These are phyloP conservation scores for Diatrype stigma DNA, from an alignment of 2,329 filamentous ascomycete species.

Conservation along the genomic window DNA sequence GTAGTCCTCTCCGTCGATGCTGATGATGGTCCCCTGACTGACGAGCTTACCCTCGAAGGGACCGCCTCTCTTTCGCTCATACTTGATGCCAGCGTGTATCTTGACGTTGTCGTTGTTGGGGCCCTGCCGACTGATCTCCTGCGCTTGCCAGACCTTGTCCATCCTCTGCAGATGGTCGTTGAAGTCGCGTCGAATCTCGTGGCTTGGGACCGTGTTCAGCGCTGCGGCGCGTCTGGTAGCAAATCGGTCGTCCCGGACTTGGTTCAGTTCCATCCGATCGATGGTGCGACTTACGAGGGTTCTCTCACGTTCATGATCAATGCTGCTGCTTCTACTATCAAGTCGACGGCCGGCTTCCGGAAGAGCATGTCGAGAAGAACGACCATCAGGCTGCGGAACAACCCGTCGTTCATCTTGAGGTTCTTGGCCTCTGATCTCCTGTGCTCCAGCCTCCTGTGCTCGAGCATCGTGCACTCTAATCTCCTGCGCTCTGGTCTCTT, in stretches of 20 bases:
- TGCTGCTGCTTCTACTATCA: neutral
- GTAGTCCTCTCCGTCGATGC: constrained; percentile 63
- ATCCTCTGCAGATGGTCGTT: constrained; percentile 49
- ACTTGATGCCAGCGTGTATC: constrained; percentile 56
- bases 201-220: constrained; percentile 11
- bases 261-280: constrained; percentile 1
- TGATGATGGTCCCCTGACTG: constrained; percentile 57
- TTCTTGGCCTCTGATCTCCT: neutral
- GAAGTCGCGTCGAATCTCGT: constrained; percentile 32
- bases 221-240: neutral
- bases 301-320: constrained; percentile 2
- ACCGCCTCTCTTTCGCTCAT: constrained; percentile 57
- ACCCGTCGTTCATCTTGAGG: neutral
- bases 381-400: neutral
- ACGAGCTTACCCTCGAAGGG: constrained; percentile 62
- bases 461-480: too few relatives aligned
- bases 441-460: too few relatives aligned
- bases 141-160: constrained; percentile 52
- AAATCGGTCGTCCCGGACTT: constrained; percentile 1
- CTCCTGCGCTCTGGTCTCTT: too few relatives aligned
- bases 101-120: constrained; percentile 46
- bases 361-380: constrained; percentile 1
- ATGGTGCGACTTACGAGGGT: neutral
- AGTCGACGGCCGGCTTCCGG: constrained; percentile 1
- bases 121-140: constrained; percentile 34